phyloP scores from a whole-genome alignment of 106 monocot genomes.

The Platanthera guangdongensis region DNA sequence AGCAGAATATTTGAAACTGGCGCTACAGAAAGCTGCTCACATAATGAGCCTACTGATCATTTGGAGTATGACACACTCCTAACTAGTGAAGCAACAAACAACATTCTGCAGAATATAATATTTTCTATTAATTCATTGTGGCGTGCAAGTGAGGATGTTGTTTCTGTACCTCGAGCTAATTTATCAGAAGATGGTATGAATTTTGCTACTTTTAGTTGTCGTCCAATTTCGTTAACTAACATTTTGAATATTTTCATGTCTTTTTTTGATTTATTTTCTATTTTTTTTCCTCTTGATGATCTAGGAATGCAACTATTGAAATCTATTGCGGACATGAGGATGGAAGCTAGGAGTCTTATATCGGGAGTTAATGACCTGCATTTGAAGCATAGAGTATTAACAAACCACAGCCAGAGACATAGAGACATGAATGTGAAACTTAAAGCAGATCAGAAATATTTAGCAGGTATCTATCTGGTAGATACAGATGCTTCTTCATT shows the following conservation, averaged over 20 bases:
- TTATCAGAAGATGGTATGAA: conserved; percentile 48
- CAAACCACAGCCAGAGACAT: conserved; percentile 40
- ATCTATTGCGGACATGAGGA: conserved; percentile 15
- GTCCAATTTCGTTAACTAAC: neutral
- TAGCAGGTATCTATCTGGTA: conserved; percentile 40
- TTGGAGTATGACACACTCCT: conserved; percentile 15
- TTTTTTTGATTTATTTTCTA: neutral
- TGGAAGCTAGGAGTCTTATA: conserved; percentile 39
- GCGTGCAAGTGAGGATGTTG: conserved; percentile 32
- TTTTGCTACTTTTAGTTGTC: neutral
- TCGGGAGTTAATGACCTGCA: conserved; percentile 45
- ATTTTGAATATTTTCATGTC: neutral
- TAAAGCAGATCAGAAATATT: conserved; percentile 57
- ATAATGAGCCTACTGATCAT: conserved; percentile 8
- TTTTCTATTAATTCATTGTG: conserved; percentile 35
- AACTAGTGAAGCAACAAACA: conserved; percentile 14
- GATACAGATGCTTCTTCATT: neutral
- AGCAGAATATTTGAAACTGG: conserved; percentile 53
- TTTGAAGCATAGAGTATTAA: conserved; percentile 43
- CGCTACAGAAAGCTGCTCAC: conserved; percentile 51
- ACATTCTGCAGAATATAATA: conserved; percentile 32
- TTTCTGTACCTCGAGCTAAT: conserved; percentile 15
- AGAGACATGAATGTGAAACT: conserved; percentile 38
- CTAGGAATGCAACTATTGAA: conserved; percentile 26
- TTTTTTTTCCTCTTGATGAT: conserved; percentile 13